Base-by-base conservation (phyloP, 441 rosid species). In the Viola pubescens region DNA sequence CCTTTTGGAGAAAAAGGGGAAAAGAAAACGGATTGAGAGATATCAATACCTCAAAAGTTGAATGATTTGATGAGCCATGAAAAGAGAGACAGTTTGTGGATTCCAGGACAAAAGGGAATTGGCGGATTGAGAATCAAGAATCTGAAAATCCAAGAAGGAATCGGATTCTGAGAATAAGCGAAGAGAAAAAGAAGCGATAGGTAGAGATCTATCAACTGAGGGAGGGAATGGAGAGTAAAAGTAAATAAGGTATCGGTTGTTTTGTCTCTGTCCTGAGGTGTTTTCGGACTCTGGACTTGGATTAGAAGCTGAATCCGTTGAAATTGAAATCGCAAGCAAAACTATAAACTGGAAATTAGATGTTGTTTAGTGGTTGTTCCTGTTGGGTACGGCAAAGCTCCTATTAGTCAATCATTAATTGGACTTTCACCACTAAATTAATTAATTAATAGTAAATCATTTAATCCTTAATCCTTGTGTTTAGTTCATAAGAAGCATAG, bases 41-140 rank as follows among this genome's bases (percentile, higher is more conserved):
- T 44, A 39, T 68, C 50, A 26, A 26, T 65, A 69, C 75, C 71
- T 47, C 70, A 38, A 59, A 65, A 65, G 61, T 50, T 41, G 39
- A 52, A 42, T 47, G 63, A 69, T 61, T 37, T 52, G 70, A 76
- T 69, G 70, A 54, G 69, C 68, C 74, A 72, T 58, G 58, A 54
- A 56, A 59, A 3, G 47, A 47, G 13, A 51, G 45, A 56, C 40
- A 42, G 16, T n/a, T 4, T n/a, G 26, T 8, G 19, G 55, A 51
- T 59, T 37, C 58, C 43, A 38, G 37, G 50, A 56, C 9, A 41
- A 47, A 14, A 59, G 58, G 48, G 26, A 52, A 37, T 46, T 11
- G 37, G n/a, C n/a, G 34, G 47, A 44, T 11, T 64, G 34, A 39
- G 52, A 64, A 64, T 56, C 48, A 37, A 8, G 41, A 64, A 26